Conservation (phyloP, 2,329 filamentous ascomycete genomes). For the Camillea tinctor region DNA sequence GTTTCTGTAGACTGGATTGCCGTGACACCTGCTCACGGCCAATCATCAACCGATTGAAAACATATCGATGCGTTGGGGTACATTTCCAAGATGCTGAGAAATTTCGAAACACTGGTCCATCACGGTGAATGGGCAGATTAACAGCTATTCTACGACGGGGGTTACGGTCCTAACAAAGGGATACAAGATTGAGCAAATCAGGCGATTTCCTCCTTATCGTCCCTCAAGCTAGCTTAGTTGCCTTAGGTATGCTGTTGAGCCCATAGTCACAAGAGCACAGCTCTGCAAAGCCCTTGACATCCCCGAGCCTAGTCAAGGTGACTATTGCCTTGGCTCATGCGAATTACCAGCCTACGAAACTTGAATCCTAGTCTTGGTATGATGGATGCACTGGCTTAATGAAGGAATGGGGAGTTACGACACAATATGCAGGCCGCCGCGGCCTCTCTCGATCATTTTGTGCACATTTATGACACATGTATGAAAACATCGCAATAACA, state of each 20-base stretch:
- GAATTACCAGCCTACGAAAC: not conserved
- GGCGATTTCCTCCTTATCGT: not conserved
- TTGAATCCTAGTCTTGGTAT: not conserved
- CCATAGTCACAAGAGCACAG: not conserved
- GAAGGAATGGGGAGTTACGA: not conserved
- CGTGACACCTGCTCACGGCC: not conserved
- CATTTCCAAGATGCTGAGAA: not conserved
- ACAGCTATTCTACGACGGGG: not conserved
- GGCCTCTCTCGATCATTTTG: not conserved
- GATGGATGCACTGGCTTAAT: not conserved
- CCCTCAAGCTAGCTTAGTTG: no score
- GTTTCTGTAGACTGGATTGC: no score
- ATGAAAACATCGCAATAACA: not conserved
- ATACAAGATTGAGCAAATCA: not conserved
- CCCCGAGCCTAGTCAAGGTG: not conserved
- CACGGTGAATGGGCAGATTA: not conserved
- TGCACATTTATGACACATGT: not conserved
- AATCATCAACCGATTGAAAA: not conserved
- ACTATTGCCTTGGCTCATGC: not conserved
- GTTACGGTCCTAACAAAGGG: not conserved
- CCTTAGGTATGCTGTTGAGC: no score
- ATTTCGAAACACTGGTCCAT: not conserved
- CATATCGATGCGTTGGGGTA: not conserved
- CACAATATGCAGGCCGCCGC: not conserved
- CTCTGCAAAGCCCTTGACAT: not conserved